Evolutionary conservation across 2,329 filamentous ascomycete species (phyloP).

Genomic region (Ceratocystis alfenasii): DNA sequence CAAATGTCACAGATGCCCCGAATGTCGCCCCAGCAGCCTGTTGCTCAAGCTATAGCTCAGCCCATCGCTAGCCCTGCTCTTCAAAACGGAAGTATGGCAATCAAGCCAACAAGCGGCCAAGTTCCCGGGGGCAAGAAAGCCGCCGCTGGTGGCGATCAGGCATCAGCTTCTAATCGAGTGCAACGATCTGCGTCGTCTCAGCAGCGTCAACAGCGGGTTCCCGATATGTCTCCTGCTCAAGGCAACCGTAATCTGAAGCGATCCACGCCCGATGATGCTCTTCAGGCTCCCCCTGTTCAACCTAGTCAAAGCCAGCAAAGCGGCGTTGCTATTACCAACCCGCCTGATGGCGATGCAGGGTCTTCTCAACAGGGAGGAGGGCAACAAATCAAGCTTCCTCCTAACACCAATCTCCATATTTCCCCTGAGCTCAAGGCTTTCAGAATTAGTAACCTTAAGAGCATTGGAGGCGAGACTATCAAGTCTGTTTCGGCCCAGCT

Average conservation of each 20-base stretch:
- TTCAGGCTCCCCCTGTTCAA: neutral
- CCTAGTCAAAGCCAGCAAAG: slow-evolving; percentile 1
- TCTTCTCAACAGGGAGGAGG: neutral
- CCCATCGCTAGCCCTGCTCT: slow-evolving; percentile 1
- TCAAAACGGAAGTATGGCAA: slow-evolving; percentile 29
- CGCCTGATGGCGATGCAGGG: neutral
- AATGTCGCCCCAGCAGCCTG: slow-evolving; percentile 23
- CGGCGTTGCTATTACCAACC: neutral
- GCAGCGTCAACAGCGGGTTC: neutral
- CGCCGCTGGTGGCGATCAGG: neutral
- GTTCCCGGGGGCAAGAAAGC: neutral
- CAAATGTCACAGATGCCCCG: slow-evolving; percentile 14
- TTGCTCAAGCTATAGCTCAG: neutral
- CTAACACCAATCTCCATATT: neutral
- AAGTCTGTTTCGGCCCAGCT: neutral
- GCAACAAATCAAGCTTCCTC: neutral
- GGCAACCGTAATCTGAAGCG: slow-evolving; percentile 41
- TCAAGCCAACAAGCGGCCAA: slow-evolving; percentile 1
- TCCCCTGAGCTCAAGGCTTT: neutral
- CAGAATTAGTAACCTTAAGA: neutral
- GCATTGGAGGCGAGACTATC: neutral
- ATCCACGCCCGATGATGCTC: slow-evolving; percentile 36
- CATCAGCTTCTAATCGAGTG: slow-evolving; percentile 24
- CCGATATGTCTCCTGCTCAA: slow-evolving; percentile 31
- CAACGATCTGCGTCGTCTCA: slow-evolving; percentile 25